Percentiles rank a stretch among this genome's conserved stretches.
Evolutionary conservation across 2,329 filamentous ascomycete species (phyloP).

Genomic region (Ceratocystis alfenasii): DNA sequence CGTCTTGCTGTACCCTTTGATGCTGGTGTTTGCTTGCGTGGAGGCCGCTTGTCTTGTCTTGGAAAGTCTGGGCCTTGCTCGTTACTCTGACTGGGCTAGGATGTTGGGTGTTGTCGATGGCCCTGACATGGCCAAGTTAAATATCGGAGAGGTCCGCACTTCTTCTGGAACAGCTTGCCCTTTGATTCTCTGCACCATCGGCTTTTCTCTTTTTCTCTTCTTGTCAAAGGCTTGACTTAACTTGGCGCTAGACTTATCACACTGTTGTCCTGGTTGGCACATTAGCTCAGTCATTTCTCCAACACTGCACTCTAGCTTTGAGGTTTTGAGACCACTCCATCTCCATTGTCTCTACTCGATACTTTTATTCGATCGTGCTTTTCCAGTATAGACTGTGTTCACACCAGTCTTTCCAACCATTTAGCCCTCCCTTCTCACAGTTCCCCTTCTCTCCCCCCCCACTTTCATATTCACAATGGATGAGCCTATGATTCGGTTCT

Average conservation of each 20-base stretch:
- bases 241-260: not conserved
- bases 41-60: not conserved
- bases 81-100: not conserved
- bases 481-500: conserved; percentile 15
- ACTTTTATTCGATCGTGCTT: not conserved
- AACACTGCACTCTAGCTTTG: not conserved
- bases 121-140: conserved; percentile 4
- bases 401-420: not conserved
- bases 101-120: not conserved
- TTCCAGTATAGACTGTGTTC: too few relatives aligned
- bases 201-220: not conserved
- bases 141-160: conserved; percentile 1
- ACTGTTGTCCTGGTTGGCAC: conserved; percentile 12
- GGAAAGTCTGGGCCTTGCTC: not conserved
- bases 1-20: not conserved
- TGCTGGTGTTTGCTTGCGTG: conserved; percentile 11
- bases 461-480: conserved; percentile 10
- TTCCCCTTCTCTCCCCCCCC: not conserved
- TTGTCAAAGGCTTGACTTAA: not conserved
- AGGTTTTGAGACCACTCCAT: not conserved
- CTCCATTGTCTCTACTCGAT: not conserved
- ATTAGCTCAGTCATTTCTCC: not conserved
- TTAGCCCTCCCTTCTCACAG: not conserved
- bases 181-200: not conserved
- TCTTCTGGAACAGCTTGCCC: not conserved